Conservation (phyloP, 306 rosid species). For the Astragalus glycyphyllos region DNA sequence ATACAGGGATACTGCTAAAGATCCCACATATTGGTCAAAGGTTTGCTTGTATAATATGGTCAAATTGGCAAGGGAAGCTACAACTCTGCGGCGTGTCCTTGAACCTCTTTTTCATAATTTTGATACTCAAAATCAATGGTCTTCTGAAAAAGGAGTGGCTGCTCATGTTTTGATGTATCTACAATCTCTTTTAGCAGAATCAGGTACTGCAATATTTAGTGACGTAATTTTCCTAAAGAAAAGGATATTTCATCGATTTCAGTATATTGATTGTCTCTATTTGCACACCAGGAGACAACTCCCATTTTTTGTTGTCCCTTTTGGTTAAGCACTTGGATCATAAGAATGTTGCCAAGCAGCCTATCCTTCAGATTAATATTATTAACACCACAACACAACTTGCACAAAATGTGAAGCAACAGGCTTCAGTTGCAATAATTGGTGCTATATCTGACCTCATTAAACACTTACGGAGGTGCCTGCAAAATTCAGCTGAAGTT, state of each 20-base stretch:
- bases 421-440: constrained; percentile 64
- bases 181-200: constrained; percentile 77
- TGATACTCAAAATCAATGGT: constrained; percentile 82
- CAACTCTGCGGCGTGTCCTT: constrained; percentile 80
- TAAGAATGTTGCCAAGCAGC: constrained; percentile 76
- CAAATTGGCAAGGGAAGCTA: constrained; percentile 80
- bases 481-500: constrained; percentile 66
- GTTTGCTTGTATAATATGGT: constrained; percentile 82
- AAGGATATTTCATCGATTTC: constrained; percentile 1
- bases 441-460: constrained; percentile 83
- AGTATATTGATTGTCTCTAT: constrained; percentile 35
- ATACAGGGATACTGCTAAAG: constrained; percentile 68
- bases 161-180: constrained; percentile 66
- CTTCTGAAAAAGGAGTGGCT: constrained; percentile 77
- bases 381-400: constrained; percentile 68
- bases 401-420: constrained; percentile 70
- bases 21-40: constrained; percentile 90
- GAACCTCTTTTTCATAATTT: constrained; percentile 90
- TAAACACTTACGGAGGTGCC: constrained; percentile 80
- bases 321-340: constrained; percentile 99
- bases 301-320: constrained; percentile 74
- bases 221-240: neutral
- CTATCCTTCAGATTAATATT: constrained; percentile 68
- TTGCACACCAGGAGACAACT: constrained; percentile 73
- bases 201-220: constrained; percentile 65